Evolutionary conservation across 2,329 filamentous ascomycete genomes (phyloP).

Genomic region (Pleomassaria siparia): DNA sequence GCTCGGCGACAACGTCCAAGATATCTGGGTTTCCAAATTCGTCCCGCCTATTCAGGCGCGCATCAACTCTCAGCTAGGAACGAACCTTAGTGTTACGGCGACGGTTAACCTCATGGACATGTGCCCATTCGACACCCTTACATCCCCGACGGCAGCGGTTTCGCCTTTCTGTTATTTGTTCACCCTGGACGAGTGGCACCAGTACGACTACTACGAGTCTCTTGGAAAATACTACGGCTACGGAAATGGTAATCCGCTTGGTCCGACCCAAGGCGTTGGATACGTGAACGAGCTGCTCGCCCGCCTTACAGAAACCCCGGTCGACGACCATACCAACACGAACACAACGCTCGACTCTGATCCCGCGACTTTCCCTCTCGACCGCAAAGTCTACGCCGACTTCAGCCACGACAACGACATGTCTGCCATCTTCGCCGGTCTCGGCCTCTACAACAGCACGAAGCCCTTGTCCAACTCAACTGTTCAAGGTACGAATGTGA

Average conservation of each 20-base stretch:
- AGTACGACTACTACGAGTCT: conserved; percentile 79
- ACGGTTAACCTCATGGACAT: conserved; percentile 81
- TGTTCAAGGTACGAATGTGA: conserved; percentile 54
- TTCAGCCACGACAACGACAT: conserved; percentile 93
- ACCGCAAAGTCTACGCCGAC: conserved; percentile 72
- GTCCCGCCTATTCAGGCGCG: conserved; percentile 67
- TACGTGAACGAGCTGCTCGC: conserved; percentile 87
- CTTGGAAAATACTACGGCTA: conserved; percentile 85
- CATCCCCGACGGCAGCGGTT: conserved; percentile 52
- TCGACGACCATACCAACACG: conserved; percentile 72
- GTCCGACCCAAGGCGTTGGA: conserved; percentile 82
- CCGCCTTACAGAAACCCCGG: conserved; percentile 68
- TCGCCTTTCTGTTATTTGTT: conserved; percentile 80
- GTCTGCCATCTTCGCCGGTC: conserved; percentile 70
- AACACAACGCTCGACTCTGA: conserved; percentile 75
- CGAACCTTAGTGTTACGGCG: conserved; percentile 63
- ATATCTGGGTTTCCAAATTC: conserved; percentile 66
- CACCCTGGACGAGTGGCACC: conserved; percentile 68
- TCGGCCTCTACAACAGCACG: conserved; percentile 76
- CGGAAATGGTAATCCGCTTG: conserved; percentile 74
- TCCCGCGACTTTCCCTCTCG: conserved; percentile 71
- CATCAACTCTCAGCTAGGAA: conserved; percentile 70
- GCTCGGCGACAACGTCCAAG: conserved; percentile 52
- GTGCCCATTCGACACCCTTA: conserved; percentile 82
- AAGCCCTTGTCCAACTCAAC: conserved; percentile 48